Conservation (phyloP, 2,329 filamentous ascomycete genomes). For the Colletotrichum magnum region DNA sequence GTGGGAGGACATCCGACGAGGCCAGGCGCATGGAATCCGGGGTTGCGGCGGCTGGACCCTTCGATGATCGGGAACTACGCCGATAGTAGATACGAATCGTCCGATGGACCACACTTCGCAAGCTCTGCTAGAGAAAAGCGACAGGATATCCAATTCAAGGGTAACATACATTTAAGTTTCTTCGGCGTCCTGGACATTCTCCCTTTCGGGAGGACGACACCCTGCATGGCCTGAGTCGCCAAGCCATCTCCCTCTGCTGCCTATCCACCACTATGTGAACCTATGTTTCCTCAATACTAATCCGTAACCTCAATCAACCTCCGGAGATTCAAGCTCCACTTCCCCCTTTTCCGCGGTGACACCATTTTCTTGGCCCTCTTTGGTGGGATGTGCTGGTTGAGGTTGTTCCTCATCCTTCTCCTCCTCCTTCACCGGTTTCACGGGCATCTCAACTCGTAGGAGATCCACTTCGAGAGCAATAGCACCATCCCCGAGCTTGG, state of each 20-base stretch:
- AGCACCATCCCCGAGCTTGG: slow-evolving; percentile 62
- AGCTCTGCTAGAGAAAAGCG: neutral
- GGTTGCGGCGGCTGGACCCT: slow-evolving; percentile 14
- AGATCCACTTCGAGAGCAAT: slow-evolving; percentile 70
- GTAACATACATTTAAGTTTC: neutral
- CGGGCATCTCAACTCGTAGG: slow-evolving; percentile 62
- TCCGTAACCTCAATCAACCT: slow-evolving; percentile 15
- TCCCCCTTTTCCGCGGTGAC: slow-evolving; percentile 1
- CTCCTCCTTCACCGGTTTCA: slow-evolving; percentile 15
- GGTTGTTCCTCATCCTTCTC: slow-evolving; percentile 8
- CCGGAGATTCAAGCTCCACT: slow-evolving; percentile 19
- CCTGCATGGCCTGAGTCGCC: neutral
- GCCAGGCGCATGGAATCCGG: slow-evolving; percentile 21
- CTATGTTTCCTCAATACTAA: neutral
- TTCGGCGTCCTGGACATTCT: neutral
- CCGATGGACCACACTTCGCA: neutral
- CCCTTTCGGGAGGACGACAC: neutral
- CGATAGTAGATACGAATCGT: neutral
- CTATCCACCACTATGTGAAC: too few relatives aligned
- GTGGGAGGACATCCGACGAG: slow-evolving; percentile 6
- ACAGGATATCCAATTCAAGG: neutral
- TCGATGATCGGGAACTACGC: neutral
- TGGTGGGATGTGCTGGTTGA: neutral
- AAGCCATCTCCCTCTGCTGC: neutral
- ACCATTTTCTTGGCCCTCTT: slow-evolving; percentile 7